Evolutionary conservation across 2,329 filamentous ascomycete genomes (phyloP).

Genomic region (Fusarium sp.): DNA sequence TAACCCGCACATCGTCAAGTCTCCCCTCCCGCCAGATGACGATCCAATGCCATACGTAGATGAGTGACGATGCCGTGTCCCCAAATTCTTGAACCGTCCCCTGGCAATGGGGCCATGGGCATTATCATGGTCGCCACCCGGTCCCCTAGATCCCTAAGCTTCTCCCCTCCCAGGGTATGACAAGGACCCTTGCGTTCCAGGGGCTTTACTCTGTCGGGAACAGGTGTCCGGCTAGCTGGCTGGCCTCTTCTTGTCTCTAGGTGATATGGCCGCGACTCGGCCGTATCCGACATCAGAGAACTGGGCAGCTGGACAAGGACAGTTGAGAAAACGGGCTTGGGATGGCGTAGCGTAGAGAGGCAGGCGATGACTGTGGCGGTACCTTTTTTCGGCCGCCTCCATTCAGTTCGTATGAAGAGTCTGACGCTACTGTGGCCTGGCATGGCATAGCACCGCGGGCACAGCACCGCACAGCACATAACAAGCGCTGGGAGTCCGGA

Average conservation of each 20-base stretch:
- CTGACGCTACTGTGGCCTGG: neutral
- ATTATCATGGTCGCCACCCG: conserved; percentile 32
- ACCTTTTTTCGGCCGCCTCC: conserved; percentile 8
- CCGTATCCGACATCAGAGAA: neutral
- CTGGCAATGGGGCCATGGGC: conserved; percentile 26
- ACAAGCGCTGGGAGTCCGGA: conserved; percentile 15
- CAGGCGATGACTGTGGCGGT: conserved; percentile 32
- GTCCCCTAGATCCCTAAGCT: conserved; percentile 19
- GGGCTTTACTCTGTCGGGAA: conserved; percentile 26
- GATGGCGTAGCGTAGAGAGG: neutral
- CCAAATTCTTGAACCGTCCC: conserved; percentile 13
- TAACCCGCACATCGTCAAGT: conserved; percentile 21
- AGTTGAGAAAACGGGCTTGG: conserved; percentile 18
- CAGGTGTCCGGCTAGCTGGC: conserved; percentile 18
- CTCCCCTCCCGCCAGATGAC: neutral
- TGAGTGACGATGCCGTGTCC: neutral
- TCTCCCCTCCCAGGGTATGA: conserved; percentile 29
- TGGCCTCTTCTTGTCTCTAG: conserved; percentile 6
- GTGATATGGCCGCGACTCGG: conserved; percentile 2
- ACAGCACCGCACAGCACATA: neutral
- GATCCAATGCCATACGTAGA: neutral
- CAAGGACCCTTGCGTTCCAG: conserved; percentile 34
- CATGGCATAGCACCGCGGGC: neutral
- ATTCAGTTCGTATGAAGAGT: conserved; percentile 3
- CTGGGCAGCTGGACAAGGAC: conserved; percentile 25